Conservation (phyloP, 345 rosid species). For the Triadica sebifera region DNA sequence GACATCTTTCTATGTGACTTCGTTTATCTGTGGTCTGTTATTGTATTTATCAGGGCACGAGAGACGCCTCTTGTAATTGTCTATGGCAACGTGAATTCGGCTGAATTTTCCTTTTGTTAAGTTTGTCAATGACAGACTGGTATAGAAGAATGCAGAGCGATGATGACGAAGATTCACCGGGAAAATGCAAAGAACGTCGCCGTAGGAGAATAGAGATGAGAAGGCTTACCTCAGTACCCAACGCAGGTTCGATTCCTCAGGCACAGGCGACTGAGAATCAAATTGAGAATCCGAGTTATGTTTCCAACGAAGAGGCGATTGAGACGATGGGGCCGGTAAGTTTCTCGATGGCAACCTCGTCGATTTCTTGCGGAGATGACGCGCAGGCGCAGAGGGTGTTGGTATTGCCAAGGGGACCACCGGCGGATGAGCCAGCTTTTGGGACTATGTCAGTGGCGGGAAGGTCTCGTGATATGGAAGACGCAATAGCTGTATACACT, state of each 20-base stretch:
- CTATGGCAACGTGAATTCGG: background rate
- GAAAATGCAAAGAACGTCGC: conserved; percentile 55
- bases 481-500: conserved; percentile 39
- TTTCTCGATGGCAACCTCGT: conserved; percentile 9
- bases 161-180: conserved; percentile 39
- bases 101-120: background rate
- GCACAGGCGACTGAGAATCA: background rate
- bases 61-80: background rate
- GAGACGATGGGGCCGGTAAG: conserved; percentile 19
- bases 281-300: conserved; percentile 16
- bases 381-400: background rate
- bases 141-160: conserved; percentile 29
- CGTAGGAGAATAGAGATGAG: conserved; percentile 56
- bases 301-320: conserved; percentile 28
- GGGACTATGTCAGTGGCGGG: conserved; percentile 60
- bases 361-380: conserved; percentile 12
- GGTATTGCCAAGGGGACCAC: conserved; percentile 2
- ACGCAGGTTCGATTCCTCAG: conserved; percentile 1
- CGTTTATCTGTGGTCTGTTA: background rate
- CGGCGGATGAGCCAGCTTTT: conserved; percentile 34
- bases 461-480: conserved; percentile 66
- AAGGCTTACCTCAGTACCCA: conserved; percentile 34
- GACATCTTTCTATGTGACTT: background rate
- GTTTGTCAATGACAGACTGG: conserved; percentile 17
- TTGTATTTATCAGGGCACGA: background rate